Evolutionary conservation across 495 filamentous ascomycete species (phyloP).

Genomic region (Stereocaulon alpinum): DNA sequence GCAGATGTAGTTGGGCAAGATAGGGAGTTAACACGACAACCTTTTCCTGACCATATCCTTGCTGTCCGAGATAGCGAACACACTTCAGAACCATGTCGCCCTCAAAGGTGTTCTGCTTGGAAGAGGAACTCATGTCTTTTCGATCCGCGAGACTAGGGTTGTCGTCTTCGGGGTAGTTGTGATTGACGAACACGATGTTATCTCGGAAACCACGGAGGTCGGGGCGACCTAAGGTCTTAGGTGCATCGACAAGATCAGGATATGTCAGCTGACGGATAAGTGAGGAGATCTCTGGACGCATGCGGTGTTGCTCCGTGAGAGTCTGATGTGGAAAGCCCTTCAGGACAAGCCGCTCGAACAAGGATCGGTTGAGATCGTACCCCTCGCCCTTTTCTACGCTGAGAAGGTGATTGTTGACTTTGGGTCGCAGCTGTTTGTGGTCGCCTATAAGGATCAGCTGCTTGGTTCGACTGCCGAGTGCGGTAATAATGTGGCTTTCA

Average conservation of each 20-base stretch:
- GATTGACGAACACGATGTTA: slow-evolving; percentile 57
- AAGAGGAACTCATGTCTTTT: slow-evolving; percentile 38
- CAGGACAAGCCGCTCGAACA: slow-evolving; percentile 61
- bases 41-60: slow-evolving; percentile 62
- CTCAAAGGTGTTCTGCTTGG: slow-evolving; percentile 59
- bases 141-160: too few relatives aligned
- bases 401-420: slow-evolving; percentile 54
- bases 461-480: slow-evolving; percentile 45
- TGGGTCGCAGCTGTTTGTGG: slow-evolving; percentile 66
- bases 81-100: slow-evolving; percentile 55
- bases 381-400: slow-evolving; percentile 57
- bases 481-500: slow-evolving; percentile 60
- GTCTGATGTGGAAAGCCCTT: slow-evolving; percentile 45
- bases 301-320: slow-evolving; percentile 55
- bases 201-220: slow-evolving; percentile 48
- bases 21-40: slow-evolving; percentile 70
- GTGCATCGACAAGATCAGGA: slow-evolving; percentile 50
- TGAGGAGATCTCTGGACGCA: slow-evolving; percentile 58
- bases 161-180: slow-evolving; percentile 48
- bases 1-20: slow-evolving; percentile 52
- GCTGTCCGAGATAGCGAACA: slow-evolving; percentile 63
- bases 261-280: slow-evolving; percentile 54
- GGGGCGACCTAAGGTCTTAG: slow-evolving; percentile 40
- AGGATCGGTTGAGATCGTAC: slow-evolving; percentile 58
- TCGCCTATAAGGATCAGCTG: slow-evolving; percentile 70